Evolutionary conservation across 345 rosid species (phyloP), one percentile per base, ranked within the genome.

Genomic region (Citrus maxima): DNA sequence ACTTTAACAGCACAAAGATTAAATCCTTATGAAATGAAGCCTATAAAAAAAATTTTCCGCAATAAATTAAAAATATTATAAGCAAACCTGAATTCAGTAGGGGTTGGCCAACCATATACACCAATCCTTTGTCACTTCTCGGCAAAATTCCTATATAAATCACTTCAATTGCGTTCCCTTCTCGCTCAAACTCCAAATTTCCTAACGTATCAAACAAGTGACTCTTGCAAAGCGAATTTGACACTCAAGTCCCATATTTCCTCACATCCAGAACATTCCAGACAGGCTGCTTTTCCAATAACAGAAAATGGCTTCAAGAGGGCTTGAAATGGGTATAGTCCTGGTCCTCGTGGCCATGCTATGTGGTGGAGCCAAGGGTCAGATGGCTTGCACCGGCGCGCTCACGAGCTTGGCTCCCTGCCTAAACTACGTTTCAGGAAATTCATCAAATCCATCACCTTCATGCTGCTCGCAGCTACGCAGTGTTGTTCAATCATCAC

Each of bases 401-500:
- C 64, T 90, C 18, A 80, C 81, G 3, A 85, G 86, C 81, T 71
- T 91, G 42, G 64, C 89, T 12, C 90, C 95, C 0, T 90, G 93
- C 86, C 87, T 91, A 30, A 79, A 83, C 80, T 90, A 85, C 84
- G 76, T 90, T 56, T 83, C 87, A 5, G 92, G 92, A 67, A 94
- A 91, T 81, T 81, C 93, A 68, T 75, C 94, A 1, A 82, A 82
- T 10, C 98, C 97, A 10, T 87, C 95, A 2, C 84, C 88, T 64
- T 61, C 86, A 1, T 93, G 96, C 85, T 89, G 95, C 90, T 80
- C 90, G 10, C 90, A 84, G 84, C 87, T 93, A 0, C 80, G 83
- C 72, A 80, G 49, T 72, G 90, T 90, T 6, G 92, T 90, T 65
- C 89, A 84, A 74, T 81, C 90, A 27, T 87, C 88, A 9, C 97